phyloP scores from a whole-genome alignment of 257 asterid genomes.

The Petunia axillaris region DNA sequence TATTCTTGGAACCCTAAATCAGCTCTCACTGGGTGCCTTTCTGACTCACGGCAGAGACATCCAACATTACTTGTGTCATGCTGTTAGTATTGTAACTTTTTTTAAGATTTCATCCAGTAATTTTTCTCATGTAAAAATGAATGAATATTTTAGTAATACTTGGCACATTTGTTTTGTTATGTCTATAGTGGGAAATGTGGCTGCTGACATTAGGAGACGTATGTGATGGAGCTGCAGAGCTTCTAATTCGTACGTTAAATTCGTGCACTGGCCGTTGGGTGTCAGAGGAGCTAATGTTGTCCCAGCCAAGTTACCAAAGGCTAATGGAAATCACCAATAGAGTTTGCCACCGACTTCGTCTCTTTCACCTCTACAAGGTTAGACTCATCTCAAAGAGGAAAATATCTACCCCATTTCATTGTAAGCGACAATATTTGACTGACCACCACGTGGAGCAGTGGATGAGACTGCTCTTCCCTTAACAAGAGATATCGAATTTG shows the following conservation, averaged over 20 bases:
- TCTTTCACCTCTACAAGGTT: conserved; percentile 51
- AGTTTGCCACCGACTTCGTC: conserved; percentile 49
- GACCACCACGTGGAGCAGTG: too few relatives aligned
- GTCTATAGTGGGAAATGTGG: conserved; percentile 77
- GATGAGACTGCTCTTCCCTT: too few relatives aligned
- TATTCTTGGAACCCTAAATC: conserved; percentile 56
- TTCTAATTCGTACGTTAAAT: conserved; percentile 53
- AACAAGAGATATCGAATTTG: too few relatives aligned
- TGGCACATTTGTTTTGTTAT: neutral
- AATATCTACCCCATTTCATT: too few relatives aligned
- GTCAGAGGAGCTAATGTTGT: conserved; percentile 35
- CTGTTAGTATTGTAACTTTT: conserved; percentile 40
- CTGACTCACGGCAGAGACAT: conserved; percentile 64
- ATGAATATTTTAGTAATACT: neutral
- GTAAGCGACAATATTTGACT: too few relatives aligned
- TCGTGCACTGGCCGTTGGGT: conserved; percentile 22
- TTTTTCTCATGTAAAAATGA: neutral
- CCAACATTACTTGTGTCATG: conserved; percentile 46
- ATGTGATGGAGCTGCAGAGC: conserved; percentile 53
- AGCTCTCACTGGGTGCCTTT: conserved; percentile 61
- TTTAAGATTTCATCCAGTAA: neutral
- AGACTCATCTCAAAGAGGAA: neutral
- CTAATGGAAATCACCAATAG: conserved; percentile 42
- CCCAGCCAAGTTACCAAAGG: conserved; percentile 52
- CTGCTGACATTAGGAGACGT: conserved; percentile 40